Base-by-base conservation (phyloP, 768 basidiomycete genomes). In the Termitomyces sp. region DNA sequence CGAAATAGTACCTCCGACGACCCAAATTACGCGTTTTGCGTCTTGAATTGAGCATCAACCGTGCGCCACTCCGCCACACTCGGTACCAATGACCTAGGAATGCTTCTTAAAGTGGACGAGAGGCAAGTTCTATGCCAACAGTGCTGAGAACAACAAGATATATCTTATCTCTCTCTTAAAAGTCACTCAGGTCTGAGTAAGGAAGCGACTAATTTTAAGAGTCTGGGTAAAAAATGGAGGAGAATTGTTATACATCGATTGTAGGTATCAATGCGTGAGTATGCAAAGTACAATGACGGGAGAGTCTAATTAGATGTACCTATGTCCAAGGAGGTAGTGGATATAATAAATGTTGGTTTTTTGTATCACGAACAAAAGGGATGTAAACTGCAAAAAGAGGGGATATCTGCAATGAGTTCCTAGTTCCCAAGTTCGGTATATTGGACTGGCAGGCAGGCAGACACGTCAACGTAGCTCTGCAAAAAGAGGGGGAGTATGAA, bases 241-340 rank as follows among this genome's bases (percentile, higher is more conserved):
- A 43, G 10, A 5, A 25, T 16, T 16, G 25, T 37, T 27, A 50
- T 23, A 53, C 21, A 41, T 52, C 29, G 31, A 56, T 53, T n/a
- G 48, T 53, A 59, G 58, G 62, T 59, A 63, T 62, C 60, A 49
- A 56, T 65, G 63, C 35, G 61, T 63, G 65, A 63, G 64, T 65
- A 63, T 67, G 64, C 58, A 61, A 56, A 65, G 59, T 65, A 65
- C 62, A 63, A 53, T 63, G 66, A 57, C 43, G 41, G 31, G 16
- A 34, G 49, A 53, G 9, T 31, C 38, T 56, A 42, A 65, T 67
- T 65, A 65, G 54, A 62, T 61, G 59, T 59, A 59, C 53, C 46
- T 43, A 48, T 49, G 55, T 57, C 54, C 58, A 57, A 52, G 53
- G 55, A 59, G 54, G 53, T 29, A 61, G 54, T 57, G 60, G 62